Percentiles rank a stretch among this genome's conserved stretches.
Conservation (phyloP, 306 rosid species). For the Castanea crenata region DNA sequence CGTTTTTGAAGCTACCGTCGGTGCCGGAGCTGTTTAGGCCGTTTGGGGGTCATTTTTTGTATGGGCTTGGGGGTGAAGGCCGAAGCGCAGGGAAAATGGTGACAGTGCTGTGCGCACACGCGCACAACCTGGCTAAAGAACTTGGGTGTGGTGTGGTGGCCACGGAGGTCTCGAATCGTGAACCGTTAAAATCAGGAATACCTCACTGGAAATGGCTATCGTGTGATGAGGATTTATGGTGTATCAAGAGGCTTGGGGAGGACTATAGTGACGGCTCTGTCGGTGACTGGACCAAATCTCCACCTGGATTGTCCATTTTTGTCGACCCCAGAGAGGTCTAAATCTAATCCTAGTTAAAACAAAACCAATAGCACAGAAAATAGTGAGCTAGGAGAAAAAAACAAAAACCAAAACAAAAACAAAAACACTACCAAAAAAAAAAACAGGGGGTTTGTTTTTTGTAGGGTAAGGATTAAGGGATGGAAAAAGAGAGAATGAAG, state of each 20-base stretch:
- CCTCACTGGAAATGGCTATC: conserved; percentile 94
- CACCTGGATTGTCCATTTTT: conserved; percentile 71
- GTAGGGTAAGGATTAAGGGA: conserved; percentile 29
- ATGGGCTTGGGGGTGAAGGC: conserved; percentile 83
- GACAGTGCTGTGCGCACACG: conserved; percentile 59
- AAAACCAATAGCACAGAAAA: background rate
- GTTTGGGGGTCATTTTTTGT: conserved; percentile 75
- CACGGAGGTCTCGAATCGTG: conserved; percentile 71
- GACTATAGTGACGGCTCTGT: conserved; percentile 83
- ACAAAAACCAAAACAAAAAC: background rate
- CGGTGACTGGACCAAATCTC: conserved; percentile 96
- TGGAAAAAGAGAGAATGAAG: background rate
- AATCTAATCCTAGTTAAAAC: background rate
- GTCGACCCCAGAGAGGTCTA: conserved; percentile 93
- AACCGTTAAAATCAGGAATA: conserved; percentile 58
- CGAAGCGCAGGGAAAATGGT: conserved; percentile 59
- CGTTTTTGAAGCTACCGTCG: conserved; percentile 75
- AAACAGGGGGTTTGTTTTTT: background rate
- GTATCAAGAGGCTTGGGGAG: conserved; percentile 74
- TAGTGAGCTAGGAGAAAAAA: background rate
- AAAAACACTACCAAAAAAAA: background rate
- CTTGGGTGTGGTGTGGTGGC: conserved; percentile 71
- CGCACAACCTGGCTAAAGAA: conserved; percentile 75
- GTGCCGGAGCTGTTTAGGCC: conserved; percentile 73
- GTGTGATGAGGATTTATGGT: conserved; percentile 79